Evolutionary conservation across 208 protist genomes (phyloP), one percentile per base, ranked within the genome.

Genomic region (Crithidia fasciculata): DNA sequence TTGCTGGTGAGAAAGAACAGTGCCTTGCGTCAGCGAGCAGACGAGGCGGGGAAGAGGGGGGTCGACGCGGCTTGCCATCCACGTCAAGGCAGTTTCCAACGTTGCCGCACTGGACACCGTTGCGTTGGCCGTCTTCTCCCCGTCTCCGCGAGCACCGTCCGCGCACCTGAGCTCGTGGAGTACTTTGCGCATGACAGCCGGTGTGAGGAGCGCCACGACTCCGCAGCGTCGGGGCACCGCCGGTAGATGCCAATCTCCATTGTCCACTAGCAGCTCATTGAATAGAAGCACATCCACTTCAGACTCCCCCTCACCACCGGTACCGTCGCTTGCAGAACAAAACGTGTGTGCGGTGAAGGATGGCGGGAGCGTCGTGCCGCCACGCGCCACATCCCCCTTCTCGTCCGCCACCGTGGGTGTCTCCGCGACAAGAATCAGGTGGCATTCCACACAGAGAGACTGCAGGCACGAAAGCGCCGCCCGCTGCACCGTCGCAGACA

Each of bases 401-500:
- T 49, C 45, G 12, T 49, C 45, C 45, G 45, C 45, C 12, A 13
- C 45, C 28, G 28, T 28, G 28, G 28, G 28, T 28, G 28, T 47
- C 16, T 39, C 15, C 55, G 50, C 47, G 6, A 72, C 18, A 3
- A 55, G 55, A 45, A 72, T 2, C 8, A 64, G 64, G 45, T 59
- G 47, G 56, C 72, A 70, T 39, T 16, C 50, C 6, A 45, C 18
- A 63, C 59, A 76, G 5, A 13, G 63, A 12, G 53, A 36, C 47
- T 62, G 40, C 7, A 78, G 58, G 12, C 43, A 16, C 28, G 28
- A 28, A 5, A 8, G 4, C 37, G 72, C 43, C 73, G 65, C 72
- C 28, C 65, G 65, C 3, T 16, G 16, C 66, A 72, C 45, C 10
- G 72, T 36, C 12, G 56, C 58, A 19, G 47, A 40, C 0, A 39